phyloP scores from a whole-genome alignment of 2,329 filamentous ascomycete genomes.

The Clonostachys solani region DNA sequence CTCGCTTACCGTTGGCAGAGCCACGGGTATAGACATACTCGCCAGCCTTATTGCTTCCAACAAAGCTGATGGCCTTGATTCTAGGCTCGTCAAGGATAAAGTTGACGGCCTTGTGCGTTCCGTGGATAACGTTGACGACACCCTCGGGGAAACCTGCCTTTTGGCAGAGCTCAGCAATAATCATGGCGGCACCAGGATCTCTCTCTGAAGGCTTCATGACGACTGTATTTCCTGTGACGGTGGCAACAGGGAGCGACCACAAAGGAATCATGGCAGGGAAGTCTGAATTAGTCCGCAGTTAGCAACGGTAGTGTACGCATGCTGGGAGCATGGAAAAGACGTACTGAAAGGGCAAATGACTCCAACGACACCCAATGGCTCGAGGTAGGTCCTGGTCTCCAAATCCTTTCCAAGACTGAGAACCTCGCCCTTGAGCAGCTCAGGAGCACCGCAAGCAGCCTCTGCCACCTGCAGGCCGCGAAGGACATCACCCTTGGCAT shows the following conservation, averaged over 20 bases:
- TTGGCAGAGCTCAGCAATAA: conserved; percentile 66
- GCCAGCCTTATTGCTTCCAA: conserved; percentile 76
- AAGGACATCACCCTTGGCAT: conserved; percentile 70
- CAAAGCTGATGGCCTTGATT: conserved; percentile 76
- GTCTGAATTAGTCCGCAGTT: conserved; percentile 35
- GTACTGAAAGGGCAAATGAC: conserved; percentile 68
- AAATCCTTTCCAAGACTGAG: conserved; percentile 79
- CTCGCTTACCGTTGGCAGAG: conserved; percentile 75
- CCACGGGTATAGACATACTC: conserved; percentile 73
- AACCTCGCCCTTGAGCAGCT: conserved; percentile 69
- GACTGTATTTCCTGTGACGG: conserved; percentile 72
- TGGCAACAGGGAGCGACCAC: conserved; percentile 76
- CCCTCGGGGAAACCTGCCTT: conserved; percentile 72
- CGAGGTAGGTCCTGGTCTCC: conserved; percentile 69
- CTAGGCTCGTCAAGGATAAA: conserved; percentile 73
- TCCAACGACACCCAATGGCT: conserved; percentile 67
- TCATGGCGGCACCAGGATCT: conserved; percentile 70
- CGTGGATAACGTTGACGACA: conserved; percentile 72
- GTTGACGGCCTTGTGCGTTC: conserved; percentile 68
- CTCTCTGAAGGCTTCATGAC: conserved; percentile 76
- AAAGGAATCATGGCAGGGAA: conserved; percentile 82
- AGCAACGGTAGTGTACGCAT: not conserved
- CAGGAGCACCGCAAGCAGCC: conserved; percentile 69
- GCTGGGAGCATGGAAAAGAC: not conserved
- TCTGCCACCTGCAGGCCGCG: conserved; percentile 74